phyloP scores from a whole-genome alignment of 495 filamentous ascomycete genomes.

The Tirmania nivea region DNA sequence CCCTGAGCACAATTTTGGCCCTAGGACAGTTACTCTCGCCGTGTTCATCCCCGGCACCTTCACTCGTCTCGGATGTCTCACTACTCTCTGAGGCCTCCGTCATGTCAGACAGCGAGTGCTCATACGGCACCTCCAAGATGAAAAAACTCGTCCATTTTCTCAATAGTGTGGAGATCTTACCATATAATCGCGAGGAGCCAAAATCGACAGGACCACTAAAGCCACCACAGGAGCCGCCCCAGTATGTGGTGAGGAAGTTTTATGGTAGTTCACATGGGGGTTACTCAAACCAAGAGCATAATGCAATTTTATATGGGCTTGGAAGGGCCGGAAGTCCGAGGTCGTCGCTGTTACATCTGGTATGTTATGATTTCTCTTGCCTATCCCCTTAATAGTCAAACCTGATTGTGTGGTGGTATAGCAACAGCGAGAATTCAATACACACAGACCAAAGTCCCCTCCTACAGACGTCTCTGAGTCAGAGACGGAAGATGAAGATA shows the following conservation, averaged over 20 bases:
- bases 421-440: too few species aligned
- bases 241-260: neutral
- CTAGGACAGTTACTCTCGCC: conserved; percentile 6
- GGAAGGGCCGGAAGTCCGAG: neutral
- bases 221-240: neutral
- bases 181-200: neutral
- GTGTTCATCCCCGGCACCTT: conserved; percentile 7
- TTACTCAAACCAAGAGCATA: neutral
- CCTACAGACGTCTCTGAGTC: too few species aligned
- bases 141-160: conserved; percentile 19
- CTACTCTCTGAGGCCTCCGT: neutral
- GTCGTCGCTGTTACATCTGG: neutral
- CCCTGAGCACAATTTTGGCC: conserved; percentile 1
- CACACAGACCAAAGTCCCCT: too few species aligned
- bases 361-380: too few species aligned
- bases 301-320: neutral
- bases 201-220: neutral
- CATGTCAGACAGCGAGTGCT: too few species aligned
- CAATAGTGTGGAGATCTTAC: conserved; percentile 17
- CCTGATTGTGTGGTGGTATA: too few species aligned
- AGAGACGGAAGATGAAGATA: too few species aligned
- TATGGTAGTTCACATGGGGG: neutral
- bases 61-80: conserved; percentile 1
- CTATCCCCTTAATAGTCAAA: too few species aligned
- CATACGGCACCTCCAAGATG: neutral